Evolutionary conservation across 1,284 basidiomycete genomes (phyloP).

Genomic region (Butyriboletus appendiculatus): DNA sequence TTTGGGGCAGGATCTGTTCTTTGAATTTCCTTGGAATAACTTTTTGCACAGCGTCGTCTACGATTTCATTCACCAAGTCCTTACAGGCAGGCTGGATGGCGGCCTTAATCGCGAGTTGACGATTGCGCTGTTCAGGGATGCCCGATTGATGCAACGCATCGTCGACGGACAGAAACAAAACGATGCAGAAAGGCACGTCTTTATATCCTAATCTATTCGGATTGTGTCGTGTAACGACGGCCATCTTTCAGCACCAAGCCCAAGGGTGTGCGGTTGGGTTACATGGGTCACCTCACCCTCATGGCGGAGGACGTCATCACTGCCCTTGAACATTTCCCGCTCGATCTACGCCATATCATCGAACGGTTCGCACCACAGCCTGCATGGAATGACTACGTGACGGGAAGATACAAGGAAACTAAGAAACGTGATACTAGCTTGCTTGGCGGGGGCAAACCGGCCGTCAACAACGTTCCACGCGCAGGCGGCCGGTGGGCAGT

Average conservation of each 20-base stretch:
- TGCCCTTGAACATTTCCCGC: constrained; percentile 84
- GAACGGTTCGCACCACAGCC: constrained; percentile 69
- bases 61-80: constrained; percentile 93
- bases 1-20: constrained; percentile 79
- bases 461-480: constrained; percentile 42
- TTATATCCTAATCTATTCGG: constrained; percentile 1
- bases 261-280: constrained; percentile 81
- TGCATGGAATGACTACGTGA: constrained; percentile 88
- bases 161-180: constrained; percentile 83
- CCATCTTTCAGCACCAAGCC: constrained; percentile 51
- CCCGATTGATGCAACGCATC: constrained; percentile 76
- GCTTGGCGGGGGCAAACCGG: constrained; percentile 83
- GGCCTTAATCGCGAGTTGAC: constrained; percentile 82
- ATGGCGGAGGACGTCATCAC: constrained; percentile 91
- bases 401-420: constrained; percentile 82
- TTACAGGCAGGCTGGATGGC: constrained; percentile 81
- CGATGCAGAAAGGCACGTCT: constrained; percentile 66
- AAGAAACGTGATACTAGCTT: constrained; percentile 78
- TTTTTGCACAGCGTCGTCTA: constrained; percentile 98
- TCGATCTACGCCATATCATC: constrained; percentile 70
- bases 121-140: constrained; percentile 80
- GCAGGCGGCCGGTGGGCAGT: constrained; percentile 60
- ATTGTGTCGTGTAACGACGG: constrained; percentile 9
- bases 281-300: constrained; percentile 96
- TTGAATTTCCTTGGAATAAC: constrained; percentile 97